These are phyloP conservation scores for Raffaelea albimanens DNA, from an alignment of 2,329 filamentous ascomycete genomes.

Conservation along the genomic window DNA sequence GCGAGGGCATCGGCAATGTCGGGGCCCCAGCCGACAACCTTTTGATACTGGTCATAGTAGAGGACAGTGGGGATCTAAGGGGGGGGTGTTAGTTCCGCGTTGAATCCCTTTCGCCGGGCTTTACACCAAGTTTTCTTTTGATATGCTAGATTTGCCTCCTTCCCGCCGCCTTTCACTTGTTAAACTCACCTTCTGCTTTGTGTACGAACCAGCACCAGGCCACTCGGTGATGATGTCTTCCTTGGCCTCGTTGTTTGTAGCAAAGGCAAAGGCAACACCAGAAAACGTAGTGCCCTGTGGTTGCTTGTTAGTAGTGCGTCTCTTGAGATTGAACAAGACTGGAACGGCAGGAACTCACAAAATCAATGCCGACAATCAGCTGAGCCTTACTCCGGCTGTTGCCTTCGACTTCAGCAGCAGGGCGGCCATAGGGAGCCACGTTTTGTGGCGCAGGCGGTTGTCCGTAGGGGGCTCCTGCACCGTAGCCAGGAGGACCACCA, in stretches of 20 bases:
- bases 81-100: background rate
- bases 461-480: slow-evolving; percentile 35
- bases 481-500: slow-evolving; percentile 37
- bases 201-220: slow-evolving; percentile 94
- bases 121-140: background rate
- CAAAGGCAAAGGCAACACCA: slow-evolving; percentile 92
- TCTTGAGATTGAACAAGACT: background rate
- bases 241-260: slow-evolving; percentile 93
- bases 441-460: slow-evolving; percentile 22
- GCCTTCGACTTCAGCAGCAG: slow-evolving; percentile 67
- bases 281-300: slow-evolving; percentile 89
- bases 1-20: slow-evolving; percentile 96
- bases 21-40: slow-evolving; percentile 98
- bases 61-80: slow-evolving; percentile 91
- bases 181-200: slow-evolving; percentile 81
- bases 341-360: slow-evolving; percentile 51
- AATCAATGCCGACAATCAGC: slow-evolving; percentile 97
- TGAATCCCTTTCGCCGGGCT: no score
- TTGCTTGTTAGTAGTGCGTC: no score
- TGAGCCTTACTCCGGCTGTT: slow-evolving; percentile 88
- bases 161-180: no score
- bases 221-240: slow-evolving; percentile 99
- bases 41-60: slow-evolving; percentile 99
- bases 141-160: no score
- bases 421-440: slow-evolving; percentile 31